Conservation (phyloP, 2,329 filamentous ascomycete genomes). For the Curvularia spicifera region DNA sequence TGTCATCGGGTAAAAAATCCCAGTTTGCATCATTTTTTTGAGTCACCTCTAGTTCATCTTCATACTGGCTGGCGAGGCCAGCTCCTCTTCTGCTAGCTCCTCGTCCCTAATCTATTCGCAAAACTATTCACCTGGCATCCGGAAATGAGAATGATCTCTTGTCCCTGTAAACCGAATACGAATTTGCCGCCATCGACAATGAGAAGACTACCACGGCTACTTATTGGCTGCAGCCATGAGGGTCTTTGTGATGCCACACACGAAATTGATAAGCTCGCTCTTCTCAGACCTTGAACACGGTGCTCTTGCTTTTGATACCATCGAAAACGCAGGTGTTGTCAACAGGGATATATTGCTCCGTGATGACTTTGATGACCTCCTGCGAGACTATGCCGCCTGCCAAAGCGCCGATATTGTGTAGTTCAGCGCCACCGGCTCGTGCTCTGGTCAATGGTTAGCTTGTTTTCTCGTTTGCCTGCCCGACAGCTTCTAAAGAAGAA, state of each 20-base stretch:
- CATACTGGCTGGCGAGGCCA: neutral
- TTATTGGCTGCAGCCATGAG: neutral
- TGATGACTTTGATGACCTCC: constrained; percentile 89
- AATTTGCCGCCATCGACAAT: neutral
- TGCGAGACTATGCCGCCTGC: constrained; percentile 95
- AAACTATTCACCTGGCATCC: neutral
- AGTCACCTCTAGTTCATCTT: neutral
- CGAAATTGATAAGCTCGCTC: neutral
- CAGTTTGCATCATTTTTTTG: neutral
- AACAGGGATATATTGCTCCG: constrained; percentile 69
- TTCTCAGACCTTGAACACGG: constrained; percentile 55
- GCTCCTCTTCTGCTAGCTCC: neutral
- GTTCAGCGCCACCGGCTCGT: constrained; percentile 79
- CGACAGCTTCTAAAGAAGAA: neutral
- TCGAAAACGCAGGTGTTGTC: constrained; percentile 70
- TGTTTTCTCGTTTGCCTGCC: neutral
- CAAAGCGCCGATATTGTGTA: constrained; percentile 90
- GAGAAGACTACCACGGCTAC: neutral
- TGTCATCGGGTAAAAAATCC: neutral
- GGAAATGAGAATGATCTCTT: neutral
- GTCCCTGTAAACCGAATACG: too few relatives aligned
- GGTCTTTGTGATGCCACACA: neutral
- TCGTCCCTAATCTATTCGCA: neutral
- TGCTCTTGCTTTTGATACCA: constrained; percentile 63
- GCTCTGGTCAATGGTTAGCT: constrained; percentile 54